Base-by-base conservation (phyloP, 306 rosid species). In the Heteromeles arbutifolia region DNA sequence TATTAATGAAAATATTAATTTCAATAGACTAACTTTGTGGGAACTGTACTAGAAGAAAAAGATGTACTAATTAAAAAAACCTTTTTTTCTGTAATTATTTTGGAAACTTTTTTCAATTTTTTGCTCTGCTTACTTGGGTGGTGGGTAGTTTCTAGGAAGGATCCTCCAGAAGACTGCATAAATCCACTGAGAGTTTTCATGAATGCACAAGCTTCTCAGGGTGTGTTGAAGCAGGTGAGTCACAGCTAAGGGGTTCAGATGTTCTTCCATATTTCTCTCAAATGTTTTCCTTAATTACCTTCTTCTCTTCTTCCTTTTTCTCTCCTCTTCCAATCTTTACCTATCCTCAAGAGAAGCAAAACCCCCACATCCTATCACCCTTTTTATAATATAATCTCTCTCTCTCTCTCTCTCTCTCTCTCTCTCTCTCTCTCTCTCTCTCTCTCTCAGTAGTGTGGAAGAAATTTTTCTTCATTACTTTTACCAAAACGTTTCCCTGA, bases 151-250 rank as follows among this genome's bases (percentile, higher is more conserved):
- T 86, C 98, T 87, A 12, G 98, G 98, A n/a, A 93, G 87, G 90
- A 94, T 94, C 84, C 98, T 91, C 98, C 98, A 94, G 76, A 94
- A 94, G 71, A 94, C 98, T 0, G 98, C 98, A 85, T 94, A 94
- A 85, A 94, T 90, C 98, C 98, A 94, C 59, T 90, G 96, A 69
- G 97, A 91, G 79, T 91, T 90, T 74, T 91, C 92, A 81, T 88
- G 97, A 86, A 80, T 81, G 86, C 98, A 91, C 65, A 94, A 82
- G 85, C 98, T 94, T 87, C 96, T 87, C 21, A 94, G 88, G 15
- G 98, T 91, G 90, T 94, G 97, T 85, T 94, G 98, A 85, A 94
- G 98, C 74, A 94, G 94, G 87, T 94, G 98, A 29, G 96, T 91
- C 70, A 88, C 96, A 78, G 94, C 96, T 67, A 90, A 81, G 78